Evolutionary conservation across 2,329 filamentous ascomycete species (phyloP), one percentile per base, ranked within the genome.

Genomic region (Colletotrichum sublineola): DNA sequence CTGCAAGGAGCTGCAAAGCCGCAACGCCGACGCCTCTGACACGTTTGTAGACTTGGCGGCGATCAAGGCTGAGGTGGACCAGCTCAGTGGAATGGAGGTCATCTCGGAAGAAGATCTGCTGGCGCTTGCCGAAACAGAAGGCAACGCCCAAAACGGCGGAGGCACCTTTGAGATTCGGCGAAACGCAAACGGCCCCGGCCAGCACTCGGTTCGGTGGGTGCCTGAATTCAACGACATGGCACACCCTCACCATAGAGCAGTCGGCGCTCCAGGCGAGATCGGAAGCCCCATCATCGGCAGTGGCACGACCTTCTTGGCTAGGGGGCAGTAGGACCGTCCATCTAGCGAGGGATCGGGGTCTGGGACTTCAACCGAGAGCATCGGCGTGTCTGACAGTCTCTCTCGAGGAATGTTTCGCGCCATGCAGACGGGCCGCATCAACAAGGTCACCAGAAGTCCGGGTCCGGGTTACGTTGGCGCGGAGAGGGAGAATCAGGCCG

Each of bases 61-160:
- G 29, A 87, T 95, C 77, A 91, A 95, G 76, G 88, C 92, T 12
- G 87, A 89, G 81, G 86, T 36, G 79, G 73, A 75, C 38, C 65
- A 73, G 20, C 58, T 74, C 20, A 75, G 65, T 18, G 52, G 64
- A n/a, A 55, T 56, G 29, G 73, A 74, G 44, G 77, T 80, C 3
- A 77, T 90, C 85, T 80, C 86, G 75, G 81, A 90, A 85, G 78
- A 87, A 36, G 95, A 98, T 77, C 87, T 98, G 76, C 86, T 96
- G 50, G 91, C 93, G 69, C 92, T 97, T 71, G 96, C 94, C 80
- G 96, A 98, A 77, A 97, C 96, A 0, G 94, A 97, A 80, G 96
- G 96, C 69, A 97, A 93, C 77, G 80, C 85, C 2, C 90, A 92
- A 71, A 98, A 98, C 77, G 96, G 96, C 57, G 96, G 96, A 56